A percentile compares a stretch with the other conserved stretches of the same genome.
phyloP scores from a whole-genome alignment of 2,329 filamentous ascomycete genomes.

The Sporothrix luriei region DNA sequence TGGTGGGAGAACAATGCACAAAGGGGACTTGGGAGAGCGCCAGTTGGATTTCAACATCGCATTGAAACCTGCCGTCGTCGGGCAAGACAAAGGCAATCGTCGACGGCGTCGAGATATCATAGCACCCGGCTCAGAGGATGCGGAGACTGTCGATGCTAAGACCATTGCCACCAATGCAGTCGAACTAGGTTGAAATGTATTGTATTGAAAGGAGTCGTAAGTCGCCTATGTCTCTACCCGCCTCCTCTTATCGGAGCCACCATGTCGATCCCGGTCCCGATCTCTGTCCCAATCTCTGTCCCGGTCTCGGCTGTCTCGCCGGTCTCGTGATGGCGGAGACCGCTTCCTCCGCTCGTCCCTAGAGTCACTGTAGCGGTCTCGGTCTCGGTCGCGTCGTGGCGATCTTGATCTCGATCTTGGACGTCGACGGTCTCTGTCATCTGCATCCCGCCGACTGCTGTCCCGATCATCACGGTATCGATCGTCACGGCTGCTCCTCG shows the following conservation, averaged over 20 bases:
- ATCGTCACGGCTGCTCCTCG: conserved; percentile 30
- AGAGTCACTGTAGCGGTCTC: conserved; percentile 45
- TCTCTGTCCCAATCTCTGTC: conserved; percentile 38
- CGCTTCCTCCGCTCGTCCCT: conserved; percentile 56
- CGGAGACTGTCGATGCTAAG: background rate
- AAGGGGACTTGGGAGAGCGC: background rate
- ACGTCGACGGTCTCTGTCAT: conserved; percentile 41
- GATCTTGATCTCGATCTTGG: conserved; percentile 39
- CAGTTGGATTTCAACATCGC: background rate
- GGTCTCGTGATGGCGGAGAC: conserved; percentile 56
- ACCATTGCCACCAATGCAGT: background rate
- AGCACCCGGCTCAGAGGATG: background rate
- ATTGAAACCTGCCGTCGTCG: background rate
- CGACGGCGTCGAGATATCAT: background rate
- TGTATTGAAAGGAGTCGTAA: background rate
- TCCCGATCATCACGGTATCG: conserved; percentile 32
- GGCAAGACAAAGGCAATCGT: background rate
- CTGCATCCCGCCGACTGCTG: conserved; percentile 38
- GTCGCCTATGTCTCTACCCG: conserved; percentile 50
- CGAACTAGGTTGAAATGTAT: background rate
- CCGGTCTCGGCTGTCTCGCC: conserved; percentile 50
- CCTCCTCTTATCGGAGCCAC: conserved; percentile 60
- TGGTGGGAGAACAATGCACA: background rate
- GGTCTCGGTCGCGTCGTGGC: conserved; percentile 47
- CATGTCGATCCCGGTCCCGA: conserved; percentile 53